Evolutionary conservation across 371 early-diverging fungal species (phyloP).

Genomic region (Circinella umbellata): DNA sequence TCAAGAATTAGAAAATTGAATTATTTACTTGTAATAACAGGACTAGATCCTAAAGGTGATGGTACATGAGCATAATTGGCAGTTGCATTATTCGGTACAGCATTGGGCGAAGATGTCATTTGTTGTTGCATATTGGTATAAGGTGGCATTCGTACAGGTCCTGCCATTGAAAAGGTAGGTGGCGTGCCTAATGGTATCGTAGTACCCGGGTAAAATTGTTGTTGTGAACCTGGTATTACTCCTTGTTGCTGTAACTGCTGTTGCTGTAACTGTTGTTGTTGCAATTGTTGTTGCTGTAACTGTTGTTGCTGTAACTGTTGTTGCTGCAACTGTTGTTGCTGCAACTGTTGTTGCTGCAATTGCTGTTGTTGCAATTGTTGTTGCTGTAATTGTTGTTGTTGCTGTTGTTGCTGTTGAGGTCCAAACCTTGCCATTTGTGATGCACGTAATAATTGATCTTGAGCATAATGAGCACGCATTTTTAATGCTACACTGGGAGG

Average conservation of each 20-base stretch:
- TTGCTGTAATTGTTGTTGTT: constrained; percentile 6
- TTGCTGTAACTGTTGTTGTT: neutral
- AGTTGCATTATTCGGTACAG: constrained; percentile 9
- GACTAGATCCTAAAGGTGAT: constrained; percentile 9
- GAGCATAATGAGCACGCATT: neutral
- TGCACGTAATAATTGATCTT: neutral
- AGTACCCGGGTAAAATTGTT: neutral
- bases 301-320: neutral
- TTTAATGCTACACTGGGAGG: constrained; percentile 4
- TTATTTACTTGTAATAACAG: constrained; percentile 10
- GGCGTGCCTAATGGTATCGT: neutral
- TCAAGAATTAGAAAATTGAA: neutral
- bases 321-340: constrained; percentile 3
- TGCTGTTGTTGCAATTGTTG: neutral
- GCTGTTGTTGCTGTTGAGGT: constrained; percentile 4
- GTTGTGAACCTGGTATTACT: neutral
- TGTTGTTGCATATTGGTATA: constrained; percentile 5
- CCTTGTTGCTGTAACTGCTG: neutral
- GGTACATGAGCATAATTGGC: constrained; percentile 12
- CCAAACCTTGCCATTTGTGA: neutral
- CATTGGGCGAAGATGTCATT: neutral
- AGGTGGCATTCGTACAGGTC: constrained; percentile 6
- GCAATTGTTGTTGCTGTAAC: neutral
- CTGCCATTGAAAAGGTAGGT: neutral
- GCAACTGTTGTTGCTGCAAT: neutral